Evolutionary conservation across 495 filamentous ascomycete species (phyloP), one percentile per base, ranked within the genome.

Genomic region (Annulohypoxylon nitens): DNA sequence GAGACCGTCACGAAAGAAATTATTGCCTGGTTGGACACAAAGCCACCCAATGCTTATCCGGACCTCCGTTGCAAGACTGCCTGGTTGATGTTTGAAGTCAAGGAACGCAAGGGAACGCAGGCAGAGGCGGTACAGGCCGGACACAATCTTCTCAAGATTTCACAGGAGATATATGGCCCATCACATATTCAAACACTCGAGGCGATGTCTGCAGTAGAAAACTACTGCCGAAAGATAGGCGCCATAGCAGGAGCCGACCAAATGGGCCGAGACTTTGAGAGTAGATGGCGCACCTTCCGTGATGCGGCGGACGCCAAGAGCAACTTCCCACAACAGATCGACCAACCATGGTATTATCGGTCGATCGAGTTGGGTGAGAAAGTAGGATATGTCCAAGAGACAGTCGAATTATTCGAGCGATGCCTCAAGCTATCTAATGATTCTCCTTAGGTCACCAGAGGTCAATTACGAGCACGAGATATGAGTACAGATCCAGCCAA

Each of bases 311-410:
- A 57, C 16, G 4, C 23, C 4, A 48, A n/a, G 3, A 25, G 59
- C 2, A 71, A 74, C 26, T 78, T 78, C 47, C 76, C 76, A 33
- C 62, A 78, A n/a, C 61, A 66, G 18, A 78, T 78, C 58, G 60
- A 78, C 30, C 69, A 75, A 16, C 76, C 76, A 9, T 78, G 76
- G 76, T 72, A 73, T 48, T 70, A 75, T 23, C 73, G 76, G 18
- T 75, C 67, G 6, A 66, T 78, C 16, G 76, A 78, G 60, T 36
- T 78, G 3, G 64, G 60, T 23, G 76, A 78, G 66, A 67, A 75
- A 23, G 57, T 69, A 37, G 43, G 20, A 43, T 45, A 68, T 6
- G 74, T 78, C 9, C 63, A 75, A 43, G 61, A 75, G 23, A 71
- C 71, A 12, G 64, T 78, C 39, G 61, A 71, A 36, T 20, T 78